A percentile compares a stretch with the other conserved stretches of the same genome.
phyloP scores from a whole-genome alignment of 306 rosid species.

The Dalbergia oliveri region DNA sequence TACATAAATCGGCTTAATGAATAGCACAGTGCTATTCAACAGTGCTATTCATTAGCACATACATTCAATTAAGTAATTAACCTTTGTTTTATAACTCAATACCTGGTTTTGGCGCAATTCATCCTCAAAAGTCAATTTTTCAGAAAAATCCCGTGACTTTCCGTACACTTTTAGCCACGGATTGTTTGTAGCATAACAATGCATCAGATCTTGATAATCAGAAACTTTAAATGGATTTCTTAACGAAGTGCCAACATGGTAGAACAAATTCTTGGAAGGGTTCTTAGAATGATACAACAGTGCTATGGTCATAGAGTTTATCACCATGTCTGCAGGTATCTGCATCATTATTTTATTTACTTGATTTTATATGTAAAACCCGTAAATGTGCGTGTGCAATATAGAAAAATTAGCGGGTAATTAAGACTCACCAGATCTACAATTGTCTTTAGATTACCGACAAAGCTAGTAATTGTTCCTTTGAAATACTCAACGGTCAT shows the following conservation, averaged over 20 bases:
- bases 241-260: slow-evolving; percentile 52
- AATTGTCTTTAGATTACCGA: slow-evolving; percentile 27
- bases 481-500: slow-evolving; percentile 42
- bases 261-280: slow-evolving; percentile 1
- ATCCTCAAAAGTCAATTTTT: background rate
- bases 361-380: background rate
- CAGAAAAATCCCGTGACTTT: slow-evolving; percentile 1
- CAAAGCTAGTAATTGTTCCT: slow-evolving; percentile 46
- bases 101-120: slow-evolving; percentile 15
- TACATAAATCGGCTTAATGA: background rate
- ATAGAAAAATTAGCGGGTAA: background rate
- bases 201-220: background rate
- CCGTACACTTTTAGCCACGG: slow-evolving; percentile 42
- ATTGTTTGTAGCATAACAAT: slow-evolving; percentile 33
- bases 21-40: no score
- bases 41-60: no score
- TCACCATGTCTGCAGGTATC: slow-evolving; percentile 63
- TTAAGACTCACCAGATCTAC: slow-evolving; percentile 42
- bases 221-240: slow-evolving; percentile 44
- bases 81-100: background rate
- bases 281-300: slow-evolving; percentile 37
- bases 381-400: no score
- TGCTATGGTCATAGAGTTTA: slow-evolving; percentile 53
- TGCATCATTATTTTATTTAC: slow-evolving; percentile 30
- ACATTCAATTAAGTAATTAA: background rate